Conservation (phyloP, 2,329 filamentous ascomycete genomes). For the Aspergillus sp. region DNA sequence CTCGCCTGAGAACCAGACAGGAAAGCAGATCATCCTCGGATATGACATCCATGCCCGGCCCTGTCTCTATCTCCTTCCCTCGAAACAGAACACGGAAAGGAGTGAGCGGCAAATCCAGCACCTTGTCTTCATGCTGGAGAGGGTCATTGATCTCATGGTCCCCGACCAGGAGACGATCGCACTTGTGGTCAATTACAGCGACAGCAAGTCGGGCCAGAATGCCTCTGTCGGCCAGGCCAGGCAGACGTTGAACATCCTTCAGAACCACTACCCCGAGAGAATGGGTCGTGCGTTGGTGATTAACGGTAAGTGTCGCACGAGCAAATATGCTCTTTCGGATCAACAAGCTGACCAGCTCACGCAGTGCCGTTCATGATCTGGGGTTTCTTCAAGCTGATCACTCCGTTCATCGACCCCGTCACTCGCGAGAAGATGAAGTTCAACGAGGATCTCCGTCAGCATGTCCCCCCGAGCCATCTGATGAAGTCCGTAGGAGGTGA, state of each 20-base stretch:
- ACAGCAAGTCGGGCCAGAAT: slow-evolving; percentile 65
- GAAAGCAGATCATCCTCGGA: slow-evolving; percentile 84
- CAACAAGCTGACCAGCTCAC: not conserved
- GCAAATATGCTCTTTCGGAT: not conserved
- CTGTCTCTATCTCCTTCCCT: slow-evolving; percentile 83
- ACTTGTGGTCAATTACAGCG: slow-evolving; percentile 85
- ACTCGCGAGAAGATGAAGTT: slow-evolving; percentile 95
- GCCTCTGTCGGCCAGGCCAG: slow-evolving; percentile 68
- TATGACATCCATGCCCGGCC: slow-evolving; percentile 80
- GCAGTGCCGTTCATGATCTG: slow-evolving; percentile 82
- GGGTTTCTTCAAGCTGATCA: slow-evolving; percentile 94
- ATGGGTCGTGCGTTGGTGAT: slow-evolving; percentile 82
- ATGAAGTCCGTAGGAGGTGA: slow-evolving; percentile 71
- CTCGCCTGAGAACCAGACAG: slow-evolving; percentile 87
- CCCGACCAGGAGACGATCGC: slow-evolving; percentile 78
- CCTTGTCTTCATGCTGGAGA: slow-evolving; percentile 91
- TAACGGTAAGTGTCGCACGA: slow-evolving; percentile 54
- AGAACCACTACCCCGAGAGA: slow-evolving; percentile 91
- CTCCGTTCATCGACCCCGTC: slow-evolving; percentile 89
- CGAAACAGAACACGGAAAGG: slow-evolving; percentile 82
- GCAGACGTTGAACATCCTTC: slow-evolving; percentile 81
- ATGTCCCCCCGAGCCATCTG: slow-evolving; percentile 74
- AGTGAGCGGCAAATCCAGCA: slow-evolving; percentile 85
- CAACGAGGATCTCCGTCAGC: slow-evolving; percentile 80
- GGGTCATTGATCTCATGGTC: slow-evolving; percentile 77